Evolutionary conservation across 306 rosid species (phyloP), one percentile per base, ranked within the genome.

Genomic region (Prinsepia uniflora): DNA sequence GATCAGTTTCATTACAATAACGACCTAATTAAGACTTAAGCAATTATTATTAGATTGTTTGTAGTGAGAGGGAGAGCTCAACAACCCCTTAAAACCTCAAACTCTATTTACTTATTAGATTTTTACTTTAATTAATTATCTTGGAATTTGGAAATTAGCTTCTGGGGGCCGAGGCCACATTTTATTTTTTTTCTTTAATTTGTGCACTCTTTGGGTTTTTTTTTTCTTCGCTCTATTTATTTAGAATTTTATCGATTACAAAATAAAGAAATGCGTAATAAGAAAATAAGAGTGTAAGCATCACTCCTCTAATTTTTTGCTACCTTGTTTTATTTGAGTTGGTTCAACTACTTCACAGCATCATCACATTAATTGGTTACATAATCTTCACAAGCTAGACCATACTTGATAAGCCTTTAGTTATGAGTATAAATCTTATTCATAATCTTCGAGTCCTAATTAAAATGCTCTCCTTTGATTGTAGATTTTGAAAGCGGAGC

Each of bases 311-410:
- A 30, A 30, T 30, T 30, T 30, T 1, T 30, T 30, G 30, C 36
- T 1, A 72, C 7, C 70, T 45, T n/a, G 42, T 12, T 46, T 61
- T 19, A 61, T 72, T 50, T 42, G 39, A 44, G 63, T 10, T 73
- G 72, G 65, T 73, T 22, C 47, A 54, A 64, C 77, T 41, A 54
- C 75, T 71, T 17, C 74, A 30, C 36, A 30, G 36, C 3, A 30
- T 30, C 36, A 30, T 30, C 36, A 30, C 36, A 30, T 52, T 50
- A 53, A 41, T 41, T 9, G 42, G 36, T 30, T 30, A 3, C 36
- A 70, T 52, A n/a, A 52, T 52, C 56, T 6, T 52, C 56, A 7
- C n/a, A n/a, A n/a, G 22, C 30, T 24, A 0, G 30, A 24, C 2
- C 30, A 24, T 24, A 24, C 30, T 24, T 24, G n/a, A n/a, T n/a